These are phyloP conservation scores for Rhodosporidiobolus odoratus DNA, from an alignment of 768 basidiomycete genomes.

Conservation along the genomic window DNA sequence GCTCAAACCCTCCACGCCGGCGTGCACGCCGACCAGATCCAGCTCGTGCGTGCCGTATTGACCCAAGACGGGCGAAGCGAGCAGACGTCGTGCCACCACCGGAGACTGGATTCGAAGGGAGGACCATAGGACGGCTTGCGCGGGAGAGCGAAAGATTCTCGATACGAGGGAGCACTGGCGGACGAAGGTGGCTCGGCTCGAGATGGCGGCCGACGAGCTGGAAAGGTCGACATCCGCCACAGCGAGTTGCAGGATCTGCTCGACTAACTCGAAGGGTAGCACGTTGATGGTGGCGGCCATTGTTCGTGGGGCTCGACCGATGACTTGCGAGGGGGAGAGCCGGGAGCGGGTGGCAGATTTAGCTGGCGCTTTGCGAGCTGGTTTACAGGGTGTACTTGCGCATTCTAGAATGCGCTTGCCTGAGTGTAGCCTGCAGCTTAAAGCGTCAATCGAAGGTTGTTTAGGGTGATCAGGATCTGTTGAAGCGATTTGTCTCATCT, in stretches of 20 bases:
- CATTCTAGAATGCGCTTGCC: too few relatives aligned
- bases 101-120: not conserved
- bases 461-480: too few relatives aligned
- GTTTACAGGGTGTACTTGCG: too few relatives aligned
- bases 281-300: not conserved
- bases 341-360: not conserved
- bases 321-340: not conserved
- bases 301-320: too few relatives aligned
- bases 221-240: not conserved
- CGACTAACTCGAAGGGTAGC: constrained; percentile 24
- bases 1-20: constrained; percentile 16
- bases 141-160: constrained; percentile 1
- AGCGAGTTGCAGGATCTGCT: constrained; percentile 6
- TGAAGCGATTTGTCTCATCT: too few relatives aligned
- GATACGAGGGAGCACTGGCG: constrained; percentile 1
- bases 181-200: not conserved
- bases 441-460: too few relatives aligned
- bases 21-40: constrained; percentile 20
- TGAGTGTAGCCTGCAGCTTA: too few relatives aligned
- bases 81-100: not conserved
- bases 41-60: not conserved
- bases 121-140: constrained; percentile 15
- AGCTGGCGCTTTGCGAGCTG: too few relatives aligned
- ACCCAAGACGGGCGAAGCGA: not conserved
- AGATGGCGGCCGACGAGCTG: not conserved